A percentile compares a stretch with the other conserved stretches of the same genome.
Evolutionary conservation across 1,284 basidiomycete genomes (phyloP).

Genomic region (Caloboletus firmus): DNA sequence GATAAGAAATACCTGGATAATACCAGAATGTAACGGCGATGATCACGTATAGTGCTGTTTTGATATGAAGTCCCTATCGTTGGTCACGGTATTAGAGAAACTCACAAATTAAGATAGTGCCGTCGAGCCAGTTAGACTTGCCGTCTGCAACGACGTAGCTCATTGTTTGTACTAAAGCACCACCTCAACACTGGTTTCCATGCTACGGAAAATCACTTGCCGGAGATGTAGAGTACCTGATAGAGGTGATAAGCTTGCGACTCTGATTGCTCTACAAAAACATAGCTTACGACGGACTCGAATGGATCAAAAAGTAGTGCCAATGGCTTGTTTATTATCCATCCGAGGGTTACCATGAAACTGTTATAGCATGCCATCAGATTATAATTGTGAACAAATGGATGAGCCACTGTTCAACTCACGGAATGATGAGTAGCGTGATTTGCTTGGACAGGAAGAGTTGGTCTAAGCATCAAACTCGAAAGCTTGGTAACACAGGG

Average conservation of each 20-base stretch:
- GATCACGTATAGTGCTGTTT: slow-evolving; percentile 38
- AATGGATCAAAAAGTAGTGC: slow-evolving; percentile 80
- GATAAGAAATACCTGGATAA: slow-evolving; percentile 36
- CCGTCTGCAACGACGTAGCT: slow-evolving; percentile 82
- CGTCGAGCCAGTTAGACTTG: slow-evolving; percentile 82
- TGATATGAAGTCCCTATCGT: neutral
- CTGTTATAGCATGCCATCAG: slow-evolving; percentile 33
- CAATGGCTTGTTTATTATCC: slow-evolving; percentile 69
- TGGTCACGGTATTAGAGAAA: neutral
- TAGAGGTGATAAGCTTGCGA: slow-evolving; percentile 24
- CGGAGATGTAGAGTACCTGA: slow-evolving; percentile 41
- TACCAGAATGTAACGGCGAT: slow-evolving; percentile 45
- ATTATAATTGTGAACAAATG: neutral
- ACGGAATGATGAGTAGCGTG: slow-evolving; percentile 60
- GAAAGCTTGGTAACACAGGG: neutral
- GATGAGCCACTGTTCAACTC: slow-evolving; percentile 3
- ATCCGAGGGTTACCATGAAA: slow-evolving; percentile 65
- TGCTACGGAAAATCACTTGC: slow-evolving; percentile 15
- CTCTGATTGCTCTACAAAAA: neutral
- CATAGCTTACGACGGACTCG: slow-evolving; percentile 61
- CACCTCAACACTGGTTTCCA: slow-evolving; percentile 6
- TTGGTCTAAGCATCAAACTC: neutral
- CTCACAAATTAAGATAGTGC: slow-evolving; percentile 70
- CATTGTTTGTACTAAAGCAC: slow-evolving; percentile 63
- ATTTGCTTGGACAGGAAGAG: slow-evolving; percentile 62